phyloP scores from a whole-genome alignment of 208 protist species.

The Spironucleus salmonicida region DNA sequence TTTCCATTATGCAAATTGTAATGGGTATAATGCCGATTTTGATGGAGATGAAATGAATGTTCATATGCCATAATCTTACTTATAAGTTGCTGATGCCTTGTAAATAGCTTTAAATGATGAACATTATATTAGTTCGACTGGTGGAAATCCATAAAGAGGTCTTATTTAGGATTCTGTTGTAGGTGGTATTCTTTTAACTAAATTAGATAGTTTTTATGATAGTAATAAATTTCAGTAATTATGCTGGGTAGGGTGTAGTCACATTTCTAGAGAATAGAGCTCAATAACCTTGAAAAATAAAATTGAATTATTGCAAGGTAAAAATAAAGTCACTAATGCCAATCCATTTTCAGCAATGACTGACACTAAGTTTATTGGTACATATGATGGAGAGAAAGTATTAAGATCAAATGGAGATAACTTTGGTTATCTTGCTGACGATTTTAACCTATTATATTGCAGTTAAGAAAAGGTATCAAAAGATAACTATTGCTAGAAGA shows the following conservation, averaged over 20 bases:
- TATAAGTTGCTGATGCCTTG: slow-evolving; percentile 74
- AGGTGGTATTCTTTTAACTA: slow-evolving; percentile 79
- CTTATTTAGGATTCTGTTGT: slow-evolving; percentile 98
- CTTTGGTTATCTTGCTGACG: no score
- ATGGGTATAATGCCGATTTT: slow-evolving; percentile 99
- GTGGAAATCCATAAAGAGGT: slow-evolving; percentile 88
- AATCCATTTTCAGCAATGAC: background rate
- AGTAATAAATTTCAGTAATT: slow-evolving; percentile 69
- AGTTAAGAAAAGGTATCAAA: no score
- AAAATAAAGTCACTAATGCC: background rate
- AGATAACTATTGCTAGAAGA: no score
- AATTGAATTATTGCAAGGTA: background rate
- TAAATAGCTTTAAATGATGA: slow-evolving; percentile 72
- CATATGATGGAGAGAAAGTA: no score
- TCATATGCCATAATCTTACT: slow-evolving; percentile 80
- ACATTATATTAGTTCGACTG: slow-evolving; percentile 71
- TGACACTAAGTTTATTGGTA: slow-evolving; percentile 1
- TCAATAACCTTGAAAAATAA: background rate
- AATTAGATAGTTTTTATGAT: slow-evolving; percentile 79
- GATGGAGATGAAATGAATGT: slow-evolving; percentile 99
- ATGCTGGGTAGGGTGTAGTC: slow-evolving; percentile 57
- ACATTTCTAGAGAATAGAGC: background rate
- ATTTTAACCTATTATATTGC: no score
- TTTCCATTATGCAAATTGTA: slow-evolving; percentile 99
- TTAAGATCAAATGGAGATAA: no score